Conservation (phyloP, 2,329 filamentous ascomycete genomes). For the Aspergillus piperis region DNA sequence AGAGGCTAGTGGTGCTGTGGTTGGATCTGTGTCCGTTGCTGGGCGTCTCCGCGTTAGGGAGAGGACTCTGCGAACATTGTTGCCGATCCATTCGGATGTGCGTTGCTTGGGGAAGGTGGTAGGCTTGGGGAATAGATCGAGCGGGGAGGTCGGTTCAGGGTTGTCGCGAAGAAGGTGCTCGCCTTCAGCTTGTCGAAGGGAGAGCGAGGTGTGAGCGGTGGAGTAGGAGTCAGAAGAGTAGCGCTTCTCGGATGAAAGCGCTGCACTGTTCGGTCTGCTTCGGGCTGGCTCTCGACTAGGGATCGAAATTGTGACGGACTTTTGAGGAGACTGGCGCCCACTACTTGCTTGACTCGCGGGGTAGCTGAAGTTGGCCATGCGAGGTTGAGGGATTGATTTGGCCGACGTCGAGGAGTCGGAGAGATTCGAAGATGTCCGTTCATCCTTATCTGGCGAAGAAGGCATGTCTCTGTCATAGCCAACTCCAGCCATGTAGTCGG, state of each 20-base stretch:
- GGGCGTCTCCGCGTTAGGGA: slow-evolving; percentile 42
- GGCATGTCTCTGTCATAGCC: slow-evolving; percentile 31
- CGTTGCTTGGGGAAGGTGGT: slow-evolving; percentile 38
- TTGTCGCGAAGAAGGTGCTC: slow-evolving; percentile 53
- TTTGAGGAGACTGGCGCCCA: slow-evolving; percentile 29
- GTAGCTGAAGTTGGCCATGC: slow-evolving; percentile 22
- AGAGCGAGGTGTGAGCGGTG: slow-evolving; percentile 53
- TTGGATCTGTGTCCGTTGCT: slow-evolving; percentile 19
- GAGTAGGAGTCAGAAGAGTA: slow-evolving; percentile 53
- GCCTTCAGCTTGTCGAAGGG: slow-evolving; percentile 54
- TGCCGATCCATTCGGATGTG: slow-evolving; percentile 70
- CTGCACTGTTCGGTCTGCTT: slow-evolving; percentile 28
- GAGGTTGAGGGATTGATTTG: slow-evolving; percentile 24
- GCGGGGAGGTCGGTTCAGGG: slow-evolving; percentile 29
- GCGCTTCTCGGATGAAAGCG: slow-evolving; percentile 36
- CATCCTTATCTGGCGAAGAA: slow-evolving; percentile 53
- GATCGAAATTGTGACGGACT: slow-evolving; percentile 22
- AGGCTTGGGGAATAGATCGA: slow-evolving; percentile 32
- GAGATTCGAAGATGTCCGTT: slow-evolving; percentile 58
- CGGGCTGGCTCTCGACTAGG: slow-evolving; percentile 24
- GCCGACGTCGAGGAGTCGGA: slow-evolving; percentile 52
- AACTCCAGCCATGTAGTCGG: slow-evolving; percentile 1
- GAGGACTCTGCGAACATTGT: slow-evolving; percentile 66
- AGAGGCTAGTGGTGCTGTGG: slow-evolving; percentile 26
- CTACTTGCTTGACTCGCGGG: slow-evolving; percentile 27